These are phyloP conservation scores for Quercus engelmannii DNA, from an alignment of 306 rosid genomes.

Conservation along the genomic window DNA sequence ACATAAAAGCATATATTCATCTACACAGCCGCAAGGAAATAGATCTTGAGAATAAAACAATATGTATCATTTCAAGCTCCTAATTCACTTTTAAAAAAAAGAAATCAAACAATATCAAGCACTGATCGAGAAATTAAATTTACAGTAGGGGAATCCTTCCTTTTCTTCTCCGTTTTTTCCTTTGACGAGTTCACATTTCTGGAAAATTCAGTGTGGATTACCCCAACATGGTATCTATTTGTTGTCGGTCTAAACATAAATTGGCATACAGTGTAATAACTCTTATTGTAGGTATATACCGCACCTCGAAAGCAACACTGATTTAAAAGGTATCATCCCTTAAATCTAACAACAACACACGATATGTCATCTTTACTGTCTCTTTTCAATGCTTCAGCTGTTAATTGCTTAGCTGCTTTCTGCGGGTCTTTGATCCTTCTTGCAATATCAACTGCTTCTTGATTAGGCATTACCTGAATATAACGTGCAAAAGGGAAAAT, in stretches of 20 bases:
- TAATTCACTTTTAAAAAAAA: conserved; percentile 35
- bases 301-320: conserved; percentile 24
- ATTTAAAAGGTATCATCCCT: conserved; percentile 31
- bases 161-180: conserved; percentile 4
- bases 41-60: conserved; percentile 22
- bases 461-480: conserved; percentile 78
- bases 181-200: conserved; percentile 17
- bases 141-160: conserved; percentile 34
- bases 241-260: conserved; percentile 30
- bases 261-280: conserved; percentile 26
- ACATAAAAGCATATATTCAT: conserved; percentile 35
- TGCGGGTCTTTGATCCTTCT: conserved; percentile 57
- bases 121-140: conserved; percentile 30
- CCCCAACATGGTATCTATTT: conserved; percentile 29
- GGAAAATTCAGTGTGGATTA: conserved; percentile 21
- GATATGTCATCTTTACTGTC: conserved; percentile 91
- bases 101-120: conserved; percentile 58
- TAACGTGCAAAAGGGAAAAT: conserved; percentile 14
- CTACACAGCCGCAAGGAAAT: conserved; percentile 32
- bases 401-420: conserved; percentile 80
- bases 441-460: conserved; percentile 88
- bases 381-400: conserved; percentile 75
- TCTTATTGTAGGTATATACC: conserved; percentile 40
- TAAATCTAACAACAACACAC: conserved; percentile 77
- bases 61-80: conserved; percentile 34